Conservation (phyloP, 2,329 filamentous ascomycete species). For the Elsinoe batatas region DNA sequence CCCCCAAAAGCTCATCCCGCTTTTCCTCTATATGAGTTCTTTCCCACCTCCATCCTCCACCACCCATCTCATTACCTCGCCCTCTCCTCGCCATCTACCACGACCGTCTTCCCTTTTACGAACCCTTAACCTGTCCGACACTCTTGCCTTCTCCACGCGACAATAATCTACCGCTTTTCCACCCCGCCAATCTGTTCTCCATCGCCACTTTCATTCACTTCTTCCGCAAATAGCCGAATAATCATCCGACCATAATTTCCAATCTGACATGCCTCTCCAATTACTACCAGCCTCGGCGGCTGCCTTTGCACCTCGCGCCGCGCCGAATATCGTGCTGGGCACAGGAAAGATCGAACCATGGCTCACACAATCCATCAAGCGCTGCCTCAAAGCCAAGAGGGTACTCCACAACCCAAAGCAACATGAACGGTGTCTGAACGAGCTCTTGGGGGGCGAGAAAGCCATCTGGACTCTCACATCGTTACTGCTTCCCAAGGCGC, state of each 20-base stretch:
- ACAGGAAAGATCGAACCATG: constrained; percentile 80
- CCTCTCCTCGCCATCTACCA: not conserved
- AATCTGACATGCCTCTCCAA: constrained; percentile 70
- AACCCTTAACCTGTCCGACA: not conserved
- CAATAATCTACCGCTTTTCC: constrained; percentile 14
- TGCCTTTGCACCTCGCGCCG: constrained; percentile 87
- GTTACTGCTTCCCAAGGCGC: constrained; percentile 82
- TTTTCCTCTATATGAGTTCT: constrained; percentile 10
- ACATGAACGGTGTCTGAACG: constrained; percentile 89
- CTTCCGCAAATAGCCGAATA: constrained; percentile 12
- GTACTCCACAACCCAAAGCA: constrained; percentile 94
- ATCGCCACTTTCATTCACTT: constrained; percentile 29
- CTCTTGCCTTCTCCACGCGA: not conserved
- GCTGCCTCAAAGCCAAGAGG: constrained; percentile 92
- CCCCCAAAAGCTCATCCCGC: not conserved
- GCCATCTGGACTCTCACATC: constrained; percentile 94
- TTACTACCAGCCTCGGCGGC: constrained; percentile 90
- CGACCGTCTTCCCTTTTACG: not conserved
- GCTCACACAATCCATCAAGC: constrained; percentile 93
- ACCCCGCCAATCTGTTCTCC: constrained; percentile 33
- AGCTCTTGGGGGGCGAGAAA: constrained; percentile 78
- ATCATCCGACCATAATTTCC: constrained; percentile 26
- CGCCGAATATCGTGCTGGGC: constrained; percentile 87
- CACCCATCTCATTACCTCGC: constrained; percentile 23
- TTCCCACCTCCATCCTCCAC: constrained; percentile 19